A percentile compares a stretch with the other conserved stretches of the same genome.
These are phyloP conservation scores for Ciborinia camelliae DNA, from an alignment of 2,329 filamentous ascomycete species.

Conservation along the genomic window DNA sequence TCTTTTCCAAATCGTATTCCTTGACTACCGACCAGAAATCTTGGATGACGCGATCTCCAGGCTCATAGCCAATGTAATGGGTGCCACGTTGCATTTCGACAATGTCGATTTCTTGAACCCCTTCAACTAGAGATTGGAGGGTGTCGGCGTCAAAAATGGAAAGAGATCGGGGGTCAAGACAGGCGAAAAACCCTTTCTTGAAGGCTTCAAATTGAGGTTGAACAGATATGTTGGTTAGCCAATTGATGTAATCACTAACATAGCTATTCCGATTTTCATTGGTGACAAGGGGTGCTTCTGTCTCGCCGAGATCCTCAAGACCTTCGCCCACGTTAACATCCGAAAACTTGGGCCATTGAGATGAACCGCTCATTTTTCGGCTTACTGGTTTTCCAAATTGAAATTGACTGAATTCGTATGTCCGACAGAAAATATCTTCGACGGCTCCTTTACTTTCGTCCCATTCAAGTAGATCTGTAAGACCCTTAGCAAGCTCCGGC, in stretches of 20 bases:
- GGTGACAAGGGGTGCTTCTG: conserved; percentile 67
- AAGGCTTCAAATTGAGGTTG: conserved; percentile 77
- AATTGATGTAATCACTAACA: conserved; percentile 79
- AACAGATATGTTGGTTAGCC: conserved; percentile 76
- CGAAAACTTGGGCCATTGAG: conserved; percentile 53
- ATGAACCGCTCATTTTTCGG: conserved; percentile 48
- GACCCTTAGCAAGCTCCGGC: conserved; percentile 73
- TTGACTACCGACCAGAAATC: conserved; percentile 84
- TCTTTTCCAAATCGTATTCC: conserved; percentile 63
- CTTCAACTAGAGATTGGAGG: conserved; percentile 78
- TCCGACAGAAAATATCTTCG: conserved; percentile 76
- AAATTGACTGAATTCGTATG: conserved; percentile 77
- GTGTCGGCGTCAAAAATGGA: conserved; percentile 63
- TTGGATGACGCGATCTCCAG: conserved; percentile 63
- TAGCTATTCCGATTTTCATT: conserved; percentile 74
- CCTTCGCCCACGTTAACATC: conserved; percentile 37
- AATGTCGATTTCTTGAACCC: conserved; percentile 76
- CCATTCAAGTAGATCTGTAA: conserved; percentile 74
- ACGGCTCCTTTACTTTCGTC: conserved; percentile 70
- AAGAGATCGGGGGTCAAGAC: conserved; percentile 67
- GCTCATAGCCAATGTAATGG: conserved; percentile 78
- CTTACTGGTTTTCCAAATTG: conserved; percentile 56
- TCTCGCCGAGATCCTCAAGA: conserved; percentile 39
- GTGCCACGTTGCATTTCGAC: conserved; percentile 65
- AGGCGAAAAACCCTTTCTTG: conserved; percentile 72